phyloP scores from a whole-genome alignment of 2,329 filamentous ascomycete species.

The Fonsecaea erecta region DNA sequence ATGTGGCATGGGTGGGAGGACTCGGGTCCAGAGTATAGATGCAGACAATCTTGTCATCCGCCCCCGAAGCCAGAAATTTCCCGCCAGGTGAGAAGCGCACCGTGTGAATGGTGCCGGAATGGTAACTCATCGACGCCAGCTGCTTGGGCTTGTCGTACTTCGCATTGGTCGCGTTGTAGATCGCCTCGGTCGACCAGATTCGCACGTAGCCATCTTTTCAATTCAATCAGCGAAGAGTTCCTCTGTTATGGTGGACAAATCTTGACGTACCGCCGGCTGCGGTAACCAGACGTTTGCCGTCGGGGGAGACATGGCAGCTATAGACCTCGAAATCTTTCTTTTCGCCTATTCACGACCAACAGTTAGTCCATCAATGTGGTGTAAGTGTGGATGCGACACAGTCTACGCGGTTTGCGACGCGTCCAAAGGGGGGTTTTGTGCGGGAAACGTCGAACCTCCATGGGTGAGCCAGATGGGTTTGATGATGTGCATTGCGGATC shows the following conservation, averaged over 20 bases:
- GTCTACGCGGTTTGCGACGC: slow-evolving; percentile 33
- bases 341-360: slow-evolving; percentile 65
- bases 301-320: slow-evolving; percentile 94
- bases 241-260: not conserved
- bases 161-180: slow-evolving; percentile 76
- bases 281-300: slow-evolving; percentile 88
- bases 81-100: slow-evolving; percentile 96
- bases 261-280: slow-evolving; percentile 77
- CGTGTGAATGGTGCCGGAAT: slow-evolving; percentile 95
- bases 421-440: slow-evolving; percentile 15
- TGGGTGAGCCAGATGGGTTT: slow-evolving; percentile 96
- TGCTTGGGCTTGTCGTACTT: slow-evolving; percentile 81
- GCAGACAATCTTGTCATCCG: slow-evolving; percentile 98
- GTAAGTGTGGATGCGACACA: slow-evolving; percentile 16
- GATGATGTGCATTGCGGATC: slow-evolving; percentile 73
- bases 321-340: slow-evolving; percentile 99
- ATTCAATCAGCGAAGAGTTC: not conserved
- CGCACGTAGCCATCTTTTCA: slow-evolving; percentile 90
- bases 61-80: slow-evolving; percentile 92
- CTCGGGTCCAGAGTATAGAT: slow-evolving; percentile 90
- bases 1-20: slow-evolving; percentile 76
- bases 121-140: slow-evolving; percentile 96
- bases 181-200: slow-evolving; percentile 95
- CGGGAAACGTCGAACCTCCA: slow-evolving; percentile 65
- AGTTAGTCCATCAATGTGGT: slow-evolving; percentile 11